A percentile compares a stretch with the other conserved stretches of the same genome.
phyloP scores from a whole-genome alignment of 805 yeast species.

The Pichia insulana region DNA sequence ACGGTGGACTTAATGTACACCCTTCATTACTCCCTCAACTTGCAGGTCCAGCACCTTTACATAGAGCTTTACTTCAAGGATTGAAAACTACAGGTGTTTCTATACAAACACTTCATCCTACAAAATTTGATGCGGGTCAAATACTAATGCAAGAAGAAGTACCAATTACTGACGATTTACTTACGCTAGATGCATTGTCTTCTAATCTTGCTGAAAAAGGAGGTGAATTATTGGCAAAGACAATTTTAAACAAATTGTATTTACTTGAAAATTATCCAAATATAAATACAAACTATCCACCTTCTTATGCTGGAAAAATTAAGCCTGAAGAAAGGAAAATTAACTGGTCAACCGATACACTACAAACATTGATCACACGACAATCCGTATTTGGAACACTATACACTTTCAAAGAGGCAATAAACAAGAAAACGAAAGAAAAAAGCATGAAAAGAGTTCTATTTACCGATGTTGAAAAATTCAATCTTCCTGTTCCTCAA shows the following conservation, averaged over 20 bases:
- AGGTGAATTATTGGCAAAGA: slow-evolving; percentile 40
- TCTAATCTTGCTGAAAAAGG: slow-evolving; percentile 52
- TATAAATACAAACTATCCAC: slow-evolving; percentile 23
- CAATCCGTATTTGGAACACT: slow-evolving; percentile 50
- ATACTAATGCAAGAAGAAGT: slow-evolving; percentile 48
- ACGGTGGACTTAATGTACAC: slow-evolving; percentile 83
- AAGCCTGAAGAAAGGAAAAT: slow-evolving; percentile 34
- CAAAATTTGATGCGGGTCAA: slow-evolving; percentile 72
- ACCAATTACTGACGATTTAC: neutral
- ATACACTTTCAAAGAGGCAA: slow-evolving; percentile 34
- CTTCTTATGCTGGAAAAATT: slow-evolving; percentile 54
- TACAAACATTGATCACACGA: slow-evolving; percentile 34
- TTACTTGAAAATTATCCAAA: slow-evolving; percentile 9
- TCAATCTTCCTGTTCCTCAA: neutral
- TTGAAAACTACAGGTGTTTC: slow-evolving; percentile 72
- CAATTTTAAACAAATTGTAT: slow-evolving; percentile 31
- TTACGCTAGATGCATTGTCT: slow-evolving; percentile 28
- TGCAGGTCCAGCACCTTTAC: slow-evolving; percentile 88
- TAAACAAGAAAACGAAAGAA: slow-evolving; percentile 21
- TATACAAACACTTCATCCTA: slow-evolving; percentile 83
- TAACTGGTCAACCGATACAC: slow-evolving; percentile 35
- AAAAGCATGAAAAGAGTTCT: neutral
- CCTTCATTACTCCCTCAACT: slow-evolving; percentile 81
- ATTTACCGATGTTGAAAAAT: slow-evolving; percentile 42
- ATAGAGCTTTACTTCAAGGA: slow-evolving; percentile 59